Evolutionary conservation across 2,329 filamentous ascomycete genomes (phyloP), one percentile per base, ranked within the genome.

Genomic region (Talaromyces sp.): DNA sequence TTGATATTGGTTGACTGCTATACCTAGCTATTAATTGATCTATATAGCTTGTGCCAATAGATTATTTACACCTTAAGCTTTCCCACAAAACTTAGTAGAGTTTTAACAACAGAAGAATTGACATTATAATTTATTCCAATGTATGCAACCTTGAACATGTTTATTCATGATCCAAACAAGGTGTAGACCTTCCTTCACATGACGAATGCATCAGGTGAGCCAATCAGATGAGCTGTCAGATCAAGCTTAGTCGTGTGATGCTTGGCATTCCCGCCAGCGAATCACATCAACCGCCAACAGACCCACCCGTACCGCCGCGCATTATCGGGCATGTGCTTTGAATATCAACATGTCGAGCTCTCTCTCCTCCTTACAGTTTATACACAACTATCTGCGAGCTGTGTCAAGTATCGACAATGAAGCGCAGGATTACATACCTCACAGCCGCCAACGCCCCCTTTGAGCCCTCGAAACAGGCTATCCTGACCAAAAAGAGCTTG

Each of bases 351-450:
- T 21, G 43, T 24, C 11, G 8, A 19, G 19, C n/a, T 14, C 38
- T 19, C 19, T 43, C 13, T 5, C 4, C 41, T 21, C 8, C 17
- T 24, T 10, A 14, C 43, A 13, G 21, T 21, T 24, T 21, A 13
- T 7, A 46, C 43, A 21, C 19, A 46, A 6, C 41, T 24, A 46
- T 19, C 19, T 24, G 21, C 21, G 3, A n/a, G 43, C 19, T 21
- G 2, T 19, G n/a, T 10, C 5, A 7, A 59, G 24, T 13, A 6
- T 9, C 19, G 9, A 52, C 32, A 77, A 78, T 79, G 77, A 74
- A 72, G 61, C 69, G 69, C 63, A 70, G 77, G 75, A 86, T 91
- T 67, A 96, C 93, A 0, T 95, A 91, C 65, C 79, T 96, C 58
- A 86, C 89, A 65, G 81, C 83, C 24, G 79, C 83, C n/a, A 84